Conservation (phyloP, 352 stramenopile species). For the Globisporangium barbulae region DNA sequence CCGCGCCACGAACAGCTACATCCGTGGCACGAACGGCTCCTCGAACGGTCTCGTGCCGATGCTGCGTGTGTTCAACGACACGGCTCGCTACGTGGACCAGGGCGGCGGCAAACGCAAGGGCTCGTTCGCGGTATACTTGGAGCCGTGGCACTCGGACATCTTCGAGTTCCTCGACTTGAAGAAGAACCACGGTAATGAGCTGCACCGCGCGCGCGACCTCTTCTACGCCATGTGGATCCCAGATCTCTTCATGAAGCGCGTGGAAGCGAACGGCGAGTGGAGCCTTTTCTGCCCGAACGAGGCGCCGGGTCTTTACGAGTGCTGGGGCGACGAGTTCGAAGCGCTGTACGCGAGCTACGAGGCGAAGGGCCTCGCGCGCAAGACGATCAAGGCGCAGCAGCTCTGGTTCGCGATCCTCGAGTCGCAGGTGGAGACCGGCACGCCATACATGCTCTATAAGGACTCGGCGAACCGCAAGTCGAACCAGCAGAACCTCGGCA, state of each 20-base stretch:
- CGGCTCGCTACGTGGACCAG: constrained; percentile 99
- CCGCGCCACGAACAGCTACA: constrained; percentile 96
- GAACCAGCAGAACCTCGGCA: constrained; percentile 99
- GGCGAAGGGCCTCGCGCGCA: constrained; percentile 90
- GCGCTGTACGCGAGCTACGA: constrained; percentile 96
- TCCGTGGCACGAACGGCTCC: constrained; percentile 97
- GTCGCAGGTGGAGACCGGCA: constrained; percentile 99
- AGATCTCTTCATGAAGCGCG: constrained; percentile 99
- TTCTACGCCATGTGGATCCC: constrained; percentile 99
- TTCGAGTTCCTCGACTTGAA: constrained; percentile 98
- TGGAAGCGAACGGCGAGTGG: constrained; percentile 97
- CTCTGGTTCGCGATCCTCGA: constrained; percentile 99
- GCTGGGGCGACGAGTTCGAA: constrained; percentile 95
- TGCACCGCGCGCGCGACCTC: constrained; percentile 95
- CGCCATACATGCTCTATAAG: constrained; percentile 99
- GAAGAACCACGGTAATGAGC: constrained; percentile 99
- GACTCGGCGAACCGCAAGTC: constrained; percentile 98
- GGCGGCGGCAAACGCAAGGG: constrained; percentile 97
- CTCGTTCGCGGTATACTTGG: constrained; percentile 98
- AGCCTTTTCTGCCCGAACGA: constrained; percentile 99
- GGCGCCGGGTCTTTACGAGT: constrained; percentile 92
- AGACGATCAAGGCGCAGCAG: constrained; percentile 96
- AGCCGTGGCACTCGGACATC: constrained; percentile 99
- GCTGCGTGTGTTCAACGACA: constrained; percentile 99
- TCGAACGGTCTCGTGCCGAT: constrained; percentile 99